These are phyloP conservation scores for Stephania japonica DNA, from an alignment of 164 flowering plant genomes.

Conservation along the genomic window DNA sequence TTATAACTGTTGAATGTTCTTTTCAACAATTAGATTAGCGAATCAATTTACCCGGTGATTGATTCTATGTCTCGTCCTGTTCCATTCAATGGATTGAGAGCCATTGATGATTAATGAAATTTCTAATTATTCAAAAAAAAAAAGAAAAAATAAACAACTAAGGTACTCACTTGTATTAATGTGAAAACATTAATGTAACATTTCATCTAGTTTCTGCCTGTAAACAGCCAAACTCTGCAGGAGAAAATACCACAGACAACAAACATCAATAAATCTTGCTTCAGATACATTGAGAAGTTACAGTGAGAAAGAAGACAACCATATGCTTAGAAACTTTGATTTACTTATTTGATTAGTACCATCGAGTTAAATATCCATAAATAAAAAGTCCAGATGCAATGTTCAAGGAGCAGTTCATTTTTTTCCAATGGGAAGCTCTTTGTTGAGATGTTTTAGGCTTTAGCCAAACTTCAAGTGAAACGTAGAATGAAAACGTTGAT, in stretches of 20 bases:
- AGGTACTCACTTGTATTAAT: conserved; percentile 15
- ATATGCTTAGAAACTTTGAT: too few species aligned
- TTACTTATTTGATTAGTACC: too few species aligned
- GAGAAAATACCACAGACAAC: not conserved
- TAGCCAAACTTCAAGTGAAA: not conserved
- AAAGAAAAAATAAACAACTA: too few species aligned
- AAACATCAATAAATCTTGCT: not conserved
- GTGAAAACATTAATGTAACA: conserved; percentile 32
- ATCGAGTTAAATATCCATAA: too few species aligned
- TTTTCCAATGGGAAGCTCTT: not conserved
- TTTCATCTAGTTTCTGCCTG: conserved; percentile 92
- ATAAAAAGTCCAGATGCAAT: too few species aligned
- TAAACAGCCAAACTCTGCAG: conserved; percentile 88
- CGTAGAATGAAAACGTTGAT: not conserved
- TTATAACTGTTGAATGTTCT: too few species aligned
- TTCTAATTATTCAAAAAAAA: too few species aligned
- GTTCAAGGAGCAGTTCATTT: not conserved
- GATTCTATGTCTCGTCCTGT: too few species aligned
- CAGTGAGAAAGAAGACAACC: not conserved
- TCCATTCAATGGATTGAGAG: too few species aligned
- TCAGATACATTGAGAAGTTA: not conserved
- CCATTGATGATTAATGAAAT: too few species aligned
- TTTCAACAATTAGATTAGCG: too few species aligned
- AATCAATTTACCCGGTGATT: too few species aligned
- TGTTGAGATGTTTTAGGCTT: not conserved